Conservation (phyloP, 108 stramenopile genomes). For the Fragilariopsis cylindrus region DNA sequence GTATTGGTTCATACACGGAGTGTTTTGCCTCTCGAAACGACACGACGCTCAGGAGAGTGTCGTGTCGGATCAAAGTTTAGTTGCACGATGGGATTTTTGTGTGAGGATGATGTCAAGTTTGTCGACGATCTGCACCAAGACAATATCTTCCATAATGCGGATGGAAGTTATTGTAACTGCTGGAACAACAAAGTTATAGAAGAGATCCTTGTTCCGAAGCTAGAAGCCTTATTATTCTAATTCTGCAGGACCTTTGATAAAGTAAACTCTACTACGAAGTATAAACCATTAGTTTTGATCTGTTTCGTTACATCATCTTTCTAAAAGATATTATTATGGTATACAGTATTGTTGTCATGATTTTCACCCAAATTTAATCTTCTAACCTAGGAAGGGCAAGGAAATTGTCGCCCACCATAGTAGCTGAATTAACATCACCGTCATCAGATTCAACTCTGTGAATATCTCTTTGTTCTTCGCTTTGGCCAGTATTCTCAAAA, state of each 20-base stretch:
- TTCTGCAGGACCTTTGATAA: background rate
- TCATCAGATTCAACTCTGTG: constrained; percentile 15
- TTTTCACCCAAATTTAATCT: background rate
- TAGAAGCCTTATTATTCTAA: constrained; percentile 11
- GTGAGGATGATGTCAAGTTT: constrained; percentile 26
- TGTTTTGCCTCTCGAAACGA: constrained; percentile 37
- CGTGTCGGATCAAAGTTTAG: constrained; percentile 3
- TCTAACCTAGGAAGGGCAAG: constrained; percentile 18
- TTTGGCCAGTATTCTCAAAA: constrained; percentile 5
- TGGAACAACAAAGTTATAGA: constrained; percentile 39
- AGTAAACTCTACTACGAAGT: background rate
- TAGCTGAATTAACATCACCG: background rate
- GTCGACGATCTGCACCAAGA: constrained; percentile 22
- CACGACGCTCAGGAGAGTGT: constrained; percentile 33
- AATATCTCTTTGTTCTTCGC: background rate
- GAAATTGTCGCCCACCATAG: constrained; percentile 15
- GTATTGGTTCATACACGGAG: constrained; percentile 68
- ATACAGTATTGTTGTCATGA: too few species aligned
- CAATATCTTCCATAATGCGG: constrained; percentile 33
- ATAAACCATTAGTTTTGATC: background rate
- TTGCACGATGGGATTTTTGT: constrained; percentile 37
- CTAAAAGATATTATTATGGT: background rate
- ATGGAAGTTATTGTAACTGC: constrained; percentile 71
- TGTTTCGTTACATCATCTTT: background rate
- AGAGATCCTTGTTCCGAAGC: constrained; percentile 20